phyloP scores from a whole-genome alignment of 2,329 filamentous ascomycete genomes.

The Clarireedia monteithiana region DNA sequence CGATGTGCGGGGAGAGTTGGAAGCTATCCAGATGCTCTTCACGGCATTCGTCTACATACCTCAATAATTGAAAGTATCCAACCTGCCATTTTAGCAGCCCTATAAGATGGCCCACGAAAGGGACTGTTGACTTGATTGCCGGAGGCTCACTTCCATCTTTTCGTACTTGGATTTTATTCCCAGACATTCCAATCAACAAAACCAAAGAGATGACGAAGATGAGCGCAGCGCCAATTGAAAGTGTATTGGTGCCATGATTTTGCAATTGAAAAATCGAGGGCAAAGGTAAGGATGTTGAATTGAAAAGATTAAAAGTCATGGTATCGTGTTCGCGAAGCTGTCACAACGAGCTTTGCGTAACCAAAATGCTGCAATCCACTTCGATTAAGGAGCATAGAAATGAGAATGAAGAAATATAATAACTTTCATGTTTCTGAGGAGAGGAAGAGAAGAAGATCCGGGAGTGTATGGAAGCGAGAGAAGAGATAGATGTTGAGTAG shows the following conservation, averaged over 20 bases:
- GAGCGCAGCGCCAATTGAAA: not conserved
- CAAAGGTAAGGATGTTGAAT: not conserved
- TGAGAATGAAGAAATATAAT: too few species aligned
- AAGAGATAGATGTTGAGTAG: too few species aligned
- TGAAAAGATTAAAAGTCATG: too few species aligned
- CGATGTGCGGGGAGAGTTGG: not conserved
- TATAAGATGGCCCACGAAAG: constrained; percentile 39
- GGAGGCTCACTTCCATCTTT: constrained; percentile 34
- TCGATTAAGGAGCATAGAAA: too few species aligned
- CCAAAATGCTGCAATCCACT: too few species aligned
- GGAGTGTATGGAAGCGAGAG: too few species aligned
- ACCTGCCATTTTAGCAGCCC: constrained; percentile 33
- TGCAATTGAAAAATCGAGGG: not conserved
- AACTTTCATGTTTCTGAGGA: too few species aligned
- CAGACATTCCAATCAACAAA: not conserved
- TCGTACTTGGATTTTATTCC: not conserved
- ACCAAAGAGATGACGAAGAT: not conserved
- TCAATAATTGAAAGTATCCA: constrained; percentile 32
- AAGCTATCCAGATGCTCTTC: not conserved
- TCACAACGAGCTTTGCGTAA: too few species aligned
- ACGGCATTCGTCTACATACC: constrained; percentile 27
- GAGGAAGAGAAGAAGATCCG: too few species aligned
- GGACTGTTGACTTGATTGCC: constrained; percentile 33
- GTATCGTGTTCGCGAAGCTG: too few species aligned
- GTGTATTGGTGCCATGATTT: not conserved